These are phyloP conservation scores for Aspergillus piperis DNA, from an alignment of 2,329 filamentous ascomycete genomes.

Conservation along the genomic window DNA sequence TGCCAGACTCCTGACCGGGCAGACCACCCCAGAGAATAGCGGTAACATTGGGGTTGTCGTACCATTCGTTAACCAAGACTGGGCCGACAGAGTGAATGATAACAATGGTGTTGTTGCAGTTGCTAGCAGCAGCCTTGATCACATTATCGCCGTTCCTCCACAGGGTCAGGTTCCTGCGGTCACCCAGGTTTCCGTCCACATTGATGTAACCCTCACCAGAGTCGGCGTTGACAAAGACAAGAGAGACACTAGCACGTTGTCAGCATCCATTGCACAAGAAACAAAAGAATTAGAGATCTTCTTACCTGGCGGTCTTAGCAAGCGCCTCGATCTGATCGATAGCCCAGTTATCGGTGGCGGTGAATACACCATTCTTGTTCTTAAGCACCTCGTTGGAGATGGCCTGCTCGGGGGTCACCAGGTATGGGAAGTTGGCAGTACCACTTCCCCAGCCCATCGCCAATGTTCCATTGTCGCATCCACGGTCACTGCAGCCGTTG, in stretches of 20 bases:
- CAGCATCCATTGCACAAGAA: not conserved
- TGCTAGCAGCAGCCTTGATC: constrained; percentile 74
- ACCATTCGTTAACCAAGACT: constrained; percentile 69
- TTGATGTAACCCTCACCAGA: constrained; percentile 84
- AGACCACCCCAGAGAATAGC: constrained; percentile 75
- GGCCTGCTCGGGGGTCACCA: constrained; percentile 63
- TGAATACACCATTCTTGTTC: constrained; percentile 64
- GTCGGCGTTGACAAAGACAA: constrained; percentile 89
- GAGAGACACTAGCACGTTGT: constrained; percentile 46
- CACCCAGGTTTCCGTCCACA: constrained; percentile 80
- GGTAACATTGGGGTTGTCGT: constrained; percentile 66
- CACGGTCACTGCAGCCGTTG: constrained; percentile 75
- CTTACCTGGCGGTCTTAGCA: constrained; percentile 51
- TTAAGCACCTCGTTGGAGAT: constrained; percentile 68
- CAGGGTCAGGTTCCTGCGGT: constrained; percentile 88
- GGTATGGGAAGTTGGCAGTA: constrained; percentile 62
- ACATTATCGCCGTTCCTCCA: constrained; percentile 81
- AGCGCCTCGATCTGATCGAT: constrained; percentile 52
- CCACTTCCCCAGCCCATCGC: constrained; percentile 67
- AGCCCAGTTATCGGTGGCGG: constrained; percentile 61
- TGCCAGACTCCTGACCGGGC: constrained; percentile 74
- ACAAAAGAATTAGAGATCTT: not conserved
- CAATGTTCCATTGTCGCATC: constrained; percentile 60
- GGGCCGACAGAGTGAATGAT: constrained; percentile 84
- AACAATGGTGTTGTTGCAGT: constrained; percentile 87